Conservation (phyloP, 1,284 basidiomycete species). For the Boletus smithii region DNA sequence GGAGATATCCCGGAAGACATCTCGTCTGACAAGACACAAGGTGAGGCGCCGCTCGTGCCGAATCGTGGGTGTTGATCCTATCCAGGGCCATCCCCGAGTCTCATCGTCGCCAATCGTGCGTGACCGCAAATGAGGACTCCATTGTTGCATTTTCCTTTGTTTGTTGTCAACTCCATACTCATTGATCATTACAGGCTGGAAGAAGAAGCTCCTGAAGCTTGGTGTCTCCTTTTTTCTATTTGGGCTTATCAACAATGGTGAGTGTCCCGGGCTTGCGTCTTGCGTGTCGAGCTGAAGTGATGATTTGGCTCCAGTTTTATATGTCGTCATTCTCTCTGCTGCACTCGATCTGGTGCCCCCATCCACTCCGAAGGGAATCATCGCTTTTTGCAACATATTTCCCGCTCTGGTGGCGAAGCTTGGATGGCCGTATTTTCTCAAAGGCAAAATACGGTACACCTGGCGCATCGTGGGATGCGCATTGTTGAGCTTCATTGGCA, state of each 20-base stretch:
- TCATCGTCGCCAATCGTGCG: constrained; percentile 9
- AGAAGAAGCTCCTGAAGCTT: constrained; percentile 32
- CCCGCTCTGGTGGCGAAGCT: constrained; percentile 83
- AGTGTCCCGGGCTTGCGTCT: constrained; percentile 3
- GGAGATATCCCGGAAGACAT: constrained; percentile 14
- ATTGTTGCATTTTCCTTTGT: constrained; percentile 24
- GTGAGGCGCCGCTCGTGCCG: constrained; percentile 16
- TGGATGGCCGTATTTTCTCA: constrained; percentile 88
- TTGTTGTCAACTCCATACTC: constrained; percentile 12
- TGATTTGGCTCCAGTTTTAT: constrained; percentile 57
- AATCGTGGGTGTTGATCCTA: constrained; percentile 28
- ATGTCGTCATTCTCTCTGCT: constrained; percentile 95
- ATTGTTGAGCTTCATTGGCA: constrained; percentile 70
- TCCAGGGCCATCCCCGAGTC: constrained; percentile 21
- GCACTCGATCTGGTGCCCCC: constrained; percentile 92
- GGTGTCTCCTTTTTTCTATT: constrained; percentile 56
- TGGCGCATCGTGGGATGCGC: constrained; percentile 77
- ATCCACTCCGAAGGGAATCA: constrained; percentile 88
- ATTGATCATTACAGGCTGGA: constrained; percentile 21
- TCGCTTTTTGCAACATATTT: constrained; percentile 88
- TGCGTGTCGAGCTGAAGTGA: neutral
- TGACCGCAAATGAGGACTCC: constrained; percentile 9
- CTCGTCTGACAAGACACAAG: constrained; percentile 24
- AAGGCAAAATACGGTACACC: constrained; percentile 77
- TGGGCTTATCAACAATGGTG: constrained; percentile 57